Percentiles rank a stretch among this genome's conserved stretches.
These are phyloP conservation scores for Apiotrichum mycotoxinovorans DNA, from an alignment of 1,284 basidiomycete species.

Conservation along the genomic window DNA sequence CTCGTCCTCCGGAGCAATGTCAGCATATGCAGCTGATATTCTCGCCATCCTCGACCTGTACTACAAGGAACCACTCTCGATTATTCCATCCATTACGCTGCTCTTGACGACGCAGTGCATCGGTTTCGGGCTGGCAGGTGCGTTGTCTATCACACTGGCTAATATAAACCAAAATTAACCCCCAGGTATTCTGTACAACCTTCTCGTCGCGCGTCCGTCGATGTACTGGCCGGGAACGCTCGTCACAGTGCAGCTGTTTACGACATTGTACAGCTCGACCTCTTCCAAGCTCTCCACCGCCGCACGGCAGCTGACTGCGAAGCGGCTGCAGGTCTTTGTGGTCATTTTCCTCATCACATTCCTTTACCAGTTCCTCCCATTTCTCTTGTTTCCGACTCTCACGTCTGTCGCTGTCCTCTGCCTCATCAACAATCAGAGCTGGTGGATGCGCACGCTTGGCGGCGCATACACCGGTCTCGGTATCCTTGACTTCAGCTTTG, in stretches of 20 bases:
- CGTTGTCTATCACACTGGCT: slow-evolving; percentile 14
- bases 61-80: slow-evolving; percentile 48
- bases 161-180: too few relatives aligned
- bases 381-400: slow-evolving; percentile 53
- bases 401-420: slow-evolving; percentile 54
- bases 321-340: slow-evolving; percentile 52
- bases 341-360: slow-evolving; percentile 49
- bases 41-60: slow-evolving; percentile 52
- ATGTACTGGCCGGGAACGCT: slow-evolving; percentile 54
- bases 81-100: slow-evolving; percentile 54
- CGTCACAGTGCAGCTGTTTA: slow-evolving; percentile 54
- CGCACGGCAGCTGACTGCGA: slow-evolving; percentile 38
- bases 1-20: slow-evolving; percentile 50
- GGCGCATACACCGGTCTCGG: slow-evolving; percentile 55
- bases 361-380: slow-evolving; percentile 53
- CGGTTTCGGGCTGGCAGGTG: slow-evolving; percentile 55
- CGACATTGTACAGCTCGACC: slow-evolving; percentile 50
- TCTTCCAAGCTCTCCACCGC: slow-evolving; percentile 15
- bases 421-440: slow-evolving; percentile 49
- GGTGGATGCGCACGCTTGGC: slow-evolving; percentile 50
- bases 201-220: slow-evolving; percentile 44
- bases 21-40: slow-evolving; percentile 52
- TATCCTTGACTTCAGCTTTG: slow-evolving; percentile 53
- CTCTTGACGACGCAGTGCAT: slow-evolving; percentile 56
- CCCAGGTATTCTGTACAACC: slow-evolving; percentile 47